Base-by-base conservation (phyloP, 2,329 filamentous ascomycete species). In the Fusarium ramigenum region DNA sequence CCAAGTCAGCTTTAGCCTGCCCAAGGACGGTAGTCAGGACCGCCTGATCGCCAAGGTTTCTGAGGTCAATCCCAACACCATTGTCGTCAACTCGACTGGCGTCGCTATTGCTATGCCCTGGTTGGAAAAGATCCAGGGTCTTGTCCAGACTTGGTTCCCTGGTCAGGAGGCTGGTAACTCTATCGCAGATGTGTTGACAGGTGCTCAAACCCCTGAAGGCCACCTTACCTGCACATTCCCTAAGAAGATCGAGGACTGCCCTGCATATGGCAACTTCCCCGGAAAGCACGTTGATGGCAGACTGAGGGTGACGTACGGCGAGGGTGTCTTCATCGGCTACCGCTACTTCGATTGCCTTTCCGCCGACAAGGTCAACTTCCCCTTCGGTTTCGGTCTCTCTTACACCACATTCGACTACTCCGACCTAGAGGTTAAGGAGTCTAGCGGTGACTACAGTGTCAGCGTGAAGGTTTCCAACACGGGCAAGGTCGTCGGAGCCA, bases 271-370 rank as follows among this genome's bases (percentile, higher is more conserved):
- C 69, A 93, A 92, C 81, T 93, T 81, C 71, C 81, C 80, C 3
- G 80, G 86, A 6, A 88, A 92, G 78, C 75, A 77, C 21, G 74
- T 73, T 34, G 68, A 80, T 23, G 79, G 79, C 2, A 87, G 88
- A 60, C 84, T 90, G 53, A 86, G 88, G 72, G 89, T 91, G 6
- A 82, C 90, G 4, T 93, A 93, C 72, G 89, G 89, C n/a, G 91
- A 93, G 79, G 91, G 91, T 53, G 86, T 93, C 49, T 93, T 91
- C 77, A 85, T 93, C 42, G 91, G 91, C 2, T 93, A 93, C 79
- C 85, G 91, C 89, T 78, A 89, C 81, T 93, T 91, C 75, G 91
- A 93, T 76, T 90, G 89, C 72, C 62, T 80, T n/a, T 83, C 85
- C 4, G 83, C 86, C 42, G 86, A 88, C n/a, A 84, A 85, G 21